Percentiles rank a stretch among this genome's conserved stretches.
These are phyloP conservation scores for Penicillium vulpinum DNA, from an alignment of 2,329 filamentous ascomycete genomes.

Conservation along the genomic window DNA sequence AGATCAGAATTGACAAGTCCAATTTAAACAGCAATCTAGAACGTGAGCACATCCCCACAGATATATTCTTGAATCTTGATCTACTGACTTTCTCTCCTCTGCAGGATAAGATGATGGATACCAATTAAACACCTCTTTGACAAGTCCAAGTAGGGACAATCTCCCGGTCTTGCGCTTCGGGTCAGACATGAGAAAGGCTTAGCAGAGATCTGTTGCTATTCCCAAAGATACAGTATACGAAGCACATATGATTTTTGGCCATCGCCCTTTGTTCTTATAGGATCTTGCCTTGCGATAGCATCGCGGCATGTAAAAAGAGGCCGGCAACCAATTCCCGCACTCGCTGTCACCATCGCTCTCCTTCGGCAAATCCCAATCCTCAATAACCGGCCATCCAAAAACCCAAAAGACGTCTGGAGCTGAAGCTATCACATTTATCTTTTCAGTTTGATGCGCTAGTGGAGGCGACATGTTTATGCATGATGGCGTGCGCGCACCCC, in stretches of 20 bases:
- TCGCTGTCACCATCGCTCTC: slow-evolving; percentile 18
- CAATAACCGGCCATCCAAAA: not conserved
- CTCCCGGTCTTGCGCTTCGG: slow-evolving; percentile 4
- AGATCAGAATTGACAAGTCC: slow-evolving; percentile 34
- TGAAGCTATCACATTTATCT: not conserved
- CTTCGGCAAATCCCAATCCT: not conserved
- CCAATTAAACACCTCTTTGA: slow-evolving; percentile 38
- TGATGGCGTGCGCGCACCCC: slow-evolving; percentile 26
- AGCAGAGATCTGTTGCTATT: not conserved
- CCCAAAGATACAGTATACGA: not conserved
- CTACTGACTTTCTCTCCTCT: slow-evolving; percentile 31
- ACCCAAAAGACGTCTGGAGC: not conserved
- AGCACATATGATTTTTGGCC: no score
- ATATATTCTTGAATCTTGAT: not conserved
- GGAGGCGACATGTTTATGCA: slow-evolving; percentile 15
- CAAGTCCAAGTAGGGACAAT: slow-evolving; percentile 16
- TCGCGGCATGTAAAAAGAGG: not conserved
- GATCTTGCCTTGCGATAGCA: not conserved
- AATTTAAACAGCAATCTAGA: slow-evolving; percentile 32
- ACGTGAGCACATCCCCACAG: not conserved
- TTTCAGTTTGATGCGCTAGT: not conserved
- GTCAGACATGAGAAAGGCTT: slow-evolving; percentile 17
- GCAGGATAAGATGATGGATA: slow-evolving; percentile 32
- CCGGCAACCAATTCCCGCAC: slow-evolving; percentile 18
- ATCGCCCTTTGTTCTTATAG: not conserved